Evolutionary conservation across 768 basidiomycete species (phyloP).

Genomic region (Hirschioporus abietinus): DNA sequence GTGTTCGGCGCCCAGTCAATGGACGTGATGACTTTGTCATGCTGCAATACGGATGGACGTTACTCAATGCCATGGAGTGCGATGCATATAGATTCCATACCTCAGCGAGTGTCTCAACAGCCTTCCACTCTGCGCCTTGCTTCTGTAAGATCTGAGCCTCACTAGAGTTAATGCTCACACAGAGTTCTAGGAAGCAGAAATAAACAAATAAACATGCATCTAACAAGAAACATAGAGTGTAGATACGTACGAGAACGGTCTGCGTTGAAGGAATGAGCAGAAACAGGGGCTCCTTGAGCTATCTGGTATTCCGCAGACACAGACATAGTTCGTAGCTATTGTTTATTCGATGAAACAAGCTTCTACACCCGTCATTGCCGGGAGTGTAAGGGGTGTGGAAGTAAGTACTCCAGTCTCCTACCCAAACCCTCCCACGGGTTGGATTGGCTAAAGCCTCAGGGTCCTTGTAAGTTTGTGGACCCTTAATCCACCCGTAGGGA

Average conservation of each 20-base stretch:
- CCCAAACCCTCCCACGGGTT: no score
- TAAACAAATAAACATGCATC: neutral
- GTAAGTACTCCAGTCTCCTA: no score
- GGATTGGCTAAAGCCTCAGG: no score
- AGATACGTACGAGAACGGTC: constrained; percentile 75
- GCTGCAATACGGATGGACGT: constrained; percentile 41
- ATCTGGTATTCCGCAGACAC: constrained; percentile 73
- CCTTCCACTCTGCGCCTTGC: constrained; percentile 62
- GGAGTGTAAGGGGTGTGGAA: no score
- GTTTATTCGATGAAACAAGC: no score
- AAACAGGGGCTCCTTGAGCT: constrained; percentile 71
- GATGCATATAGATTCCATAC: constrained; percentile 33
- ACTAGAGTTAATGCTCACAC: constrained; percentile 85
- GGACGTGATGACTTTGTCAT: constrained; percentile 95
- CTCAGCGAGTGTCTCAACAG: constrained; percentile 78
- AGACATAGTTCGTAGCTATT: constrained; percentile 39
- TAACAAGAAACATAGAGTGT: neutral
- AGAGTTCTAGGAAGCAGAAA: constrained; percentile 60
- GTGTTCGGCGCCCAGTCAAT: constrained; percentile 98
- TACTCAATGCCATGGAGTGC: no score
- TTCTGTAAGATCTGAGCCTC: constrained; percentile 78
- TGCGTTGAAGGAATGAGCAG: constrained; percentile 86
- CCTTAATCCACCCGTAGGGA: no score
- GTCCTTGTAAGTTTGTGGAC: no score
- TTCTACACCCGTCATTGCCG: no score